These are phyloP conservation scores for Solanum appendiculatum DNA, from an alignment of 257 asterid species.

Conservation along the genomic window DNA sequence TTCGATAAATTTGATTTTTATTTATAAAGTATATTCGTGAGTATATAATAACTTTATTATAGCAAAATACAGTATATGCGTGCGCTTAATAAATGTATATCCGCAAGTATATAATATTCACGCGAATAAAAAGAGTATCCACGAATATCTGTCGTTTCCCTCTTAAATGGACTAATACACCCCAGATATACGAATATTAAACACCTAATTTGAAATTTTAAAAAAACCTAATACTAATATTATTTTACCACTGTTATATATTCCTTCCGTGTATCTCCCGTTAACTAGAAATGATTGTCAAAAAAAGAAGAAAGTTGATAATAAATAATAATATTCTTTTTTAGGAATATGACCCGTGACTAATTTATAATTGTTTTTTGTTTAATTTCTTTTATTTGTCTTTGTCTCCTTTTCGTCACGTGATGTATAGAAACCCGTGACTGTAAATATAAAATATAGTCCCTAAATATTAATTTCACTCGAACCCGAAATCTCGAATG, in stretches of 20 bases:
- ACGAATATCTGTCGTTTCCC: too few species aligned
- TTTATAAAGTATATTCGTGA: too few species aligned
- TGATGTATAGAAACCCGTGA: background rate
- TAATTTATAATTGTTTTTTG: background rate
- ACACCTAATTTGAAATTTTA: too few species aligned
- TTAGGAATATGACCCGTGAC: constrained; percentile 9
- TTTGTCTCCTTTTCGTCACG: background rate
- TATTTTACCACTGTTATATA: background rate
- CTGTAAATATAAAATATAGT: background rate
- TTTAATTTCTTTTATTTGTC: background rate
- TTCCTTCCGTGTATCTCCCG: background rate
- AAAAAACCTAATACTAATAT: background rate
- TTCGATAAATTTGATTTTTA: background rate
- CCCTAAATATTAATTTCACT: too few species aligned
- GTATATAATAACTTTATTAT: too few species aligned
- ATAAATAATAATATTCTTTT: background rate
- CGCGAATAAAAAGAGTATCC: too few species aligned
- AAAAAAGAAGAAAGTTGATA: background rate
- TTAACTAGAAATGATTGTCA: background rate
- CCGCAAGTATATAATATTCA: too few species aligned
- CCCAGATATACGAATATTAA: too few species aligned
- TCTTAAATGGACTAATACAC: too few species aligned
- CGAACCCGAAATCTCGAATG: rapidly evolving
- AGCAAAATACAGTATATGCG: background rate
- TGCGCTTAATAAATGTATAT: too few species aligned